These are phyloP conservation scores for Funneliformis geosporum DNA, from an alignment of 192 early-diverging fungal genomes.

Conservation along the genomic window DNA sequence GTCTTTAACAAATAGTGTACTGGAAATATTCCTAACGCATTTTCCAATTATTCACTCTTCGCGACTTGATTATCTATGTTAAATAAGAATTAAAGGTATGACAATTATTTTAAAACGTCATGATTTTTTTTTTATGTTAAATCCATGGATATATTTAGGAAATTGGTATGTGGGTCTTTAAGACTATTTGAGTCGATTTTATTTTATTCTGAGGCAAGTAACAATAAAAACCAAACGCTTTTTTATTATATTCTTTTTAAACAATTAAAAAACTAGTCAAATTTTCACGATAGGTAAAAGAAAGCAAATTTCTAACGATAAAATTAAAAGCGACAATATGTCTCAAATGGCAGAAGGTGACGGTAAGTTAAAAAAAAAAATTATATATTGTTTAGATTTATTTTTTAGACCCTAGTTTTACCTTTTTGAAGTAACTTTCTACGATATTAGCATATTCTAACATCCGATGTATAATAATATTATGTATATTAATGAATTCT, in stretches of 20 bases:
- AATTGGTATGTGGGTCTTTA: no score
- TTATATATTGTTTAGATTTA: not conserved
- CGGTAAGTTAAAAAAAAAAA: constrained; percentile 16
- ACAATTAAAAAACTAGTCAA: not conserved
- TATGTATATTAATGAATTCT: no score
- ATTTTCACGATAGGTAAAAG: constrained; percentile 23
- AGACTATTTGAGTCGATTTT: no score
- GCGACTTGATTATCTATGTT: no score
- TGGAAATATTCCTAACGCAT: no score
- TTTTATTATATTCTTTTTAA: not conserved
- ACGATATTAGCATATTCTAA: not conserved
- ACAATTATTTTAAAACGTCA: no score
- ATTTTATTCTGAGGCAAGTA: no score
- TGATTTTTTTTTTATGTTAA: no score
- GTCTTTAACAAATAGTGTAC: no score
- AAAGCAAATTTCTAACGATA: constrained; percentile 2
- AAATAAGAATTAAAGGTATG: no score
- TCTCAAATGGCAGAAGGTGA: constrained; percentile 30
- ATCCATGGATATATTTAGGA: no score
- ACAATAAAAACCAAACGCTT: not conserved
- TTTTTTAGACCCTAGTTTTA: not conserved
- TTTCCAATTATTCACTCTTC: no score
- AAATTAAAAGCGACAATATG: constrained; percentile 24
- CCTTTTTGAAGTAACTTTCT: not conserved
- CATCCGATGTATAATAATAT: not conserved